These are phyloP conservation scores for Petasospora fabianii DNA, from an alignment of 1,139 yeast genomes.

Conservation along the genomic window DNA sequence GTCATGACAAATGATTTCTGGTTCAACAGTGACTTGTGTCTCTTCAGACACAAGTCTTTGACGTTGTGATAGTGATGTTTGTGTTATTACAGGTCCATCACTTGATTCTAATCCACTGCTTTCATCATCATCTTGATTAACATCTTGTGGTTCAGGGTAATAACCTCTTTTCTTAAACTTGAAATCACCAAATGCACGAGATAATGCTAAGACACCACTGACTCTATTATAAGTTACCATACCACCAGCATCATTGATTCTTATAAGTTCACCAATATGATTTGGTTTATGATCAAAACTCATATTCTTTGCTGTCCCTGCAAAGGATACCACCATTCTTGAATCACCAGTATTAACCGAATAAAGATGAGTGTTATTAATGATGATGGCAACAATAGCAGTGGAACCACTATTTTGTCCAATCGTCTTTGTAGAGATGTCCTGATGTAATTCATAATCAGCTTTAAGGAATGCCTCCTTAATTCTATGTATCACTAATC, in stretches of 20 bases:
- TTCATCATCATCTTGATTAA: conserved; percentile 10
- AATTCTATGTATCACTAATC: conserved; percentile 37
- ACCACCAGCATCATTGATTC: conserved; percentile 74
- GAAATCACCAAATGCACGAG: conserved; percentile 77
- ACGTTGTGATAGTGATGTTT: background rate
- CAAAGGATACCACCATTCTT: conserved; percentile 53
- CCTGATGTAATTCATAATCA: conserved; percentile 50
- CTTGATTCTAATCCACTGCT: background rate
- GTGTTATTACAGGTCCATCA: background rate
- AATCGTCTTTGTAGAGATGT: conserved; percentile 29
- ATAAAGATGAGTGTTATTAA: conserved; percentile 42
- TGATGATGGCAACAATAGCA: conserved; percentile 52
- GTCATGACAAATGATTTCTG: conserved; percentile 56
- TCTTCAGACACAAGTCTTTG: conserved; percentile 23
- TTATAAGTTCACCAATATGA: conserved; percentile 67
- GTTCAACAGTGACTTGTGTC: conserved; percentile 59
- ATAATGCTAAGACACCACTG: conserved; percentile 67
- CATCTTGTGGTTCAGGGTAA: conserved; percentile 13
- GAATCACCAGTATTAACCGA: conserved; percentile 79
- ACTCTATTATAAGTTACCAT: conserved; percentile 65
- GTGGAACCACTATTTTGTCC: conserved; percentile 61
- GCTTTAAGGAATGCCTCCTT: conserved; percentile 54
- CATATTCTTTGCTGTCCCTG: conserved; percentile 53
- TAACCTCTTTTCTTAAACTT: conserved; percentile 48
- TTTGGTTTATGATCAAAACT: conserved; percentile 78